Evolutionary conservation across 164 flowering plant species (phyloP).

Genomic region (Magnolia sinica): DNA sequence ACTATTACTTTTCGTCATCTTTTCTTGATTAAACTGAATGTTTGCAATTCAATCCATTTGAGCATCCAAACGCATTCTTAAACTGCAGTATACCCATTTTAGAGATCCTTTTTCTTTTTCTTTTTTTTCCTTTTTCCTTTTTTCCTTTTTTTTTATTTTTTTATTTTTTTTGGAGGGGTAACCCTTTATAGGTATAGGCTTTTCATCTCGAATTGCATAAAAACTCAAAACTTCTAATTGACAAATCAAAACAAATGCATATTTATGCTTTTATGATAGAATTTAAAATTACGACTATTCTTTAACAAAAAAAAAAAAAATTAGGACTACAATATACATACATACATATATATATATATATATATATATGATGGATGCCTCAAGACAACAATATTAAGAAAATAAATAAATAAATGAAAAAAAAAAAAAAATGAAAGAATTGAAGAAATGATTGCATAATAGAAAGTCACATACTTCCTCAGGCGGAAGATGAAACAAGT

Average conservation of each 20-base stretch:
- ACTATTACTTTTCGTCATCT: neutral
- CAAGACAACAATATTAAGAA: neutral
- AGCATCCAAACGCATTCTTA: neutral
- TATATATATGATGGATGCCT: too few species aligned
- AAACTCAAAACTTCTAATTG: neutral
- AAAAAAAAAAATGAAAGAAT: neutral
- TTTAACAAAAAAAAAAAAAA: neutral
- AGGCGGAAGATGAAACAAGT: conserved; percentile 78
- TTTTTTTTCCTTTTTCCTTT: too few species aligned
- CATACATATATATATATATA: too few species aligned
- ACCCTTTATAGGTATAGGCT: too few species aligned
- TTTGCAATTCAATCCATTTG: neutral
- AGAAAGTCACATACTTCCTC: conserved; percentile 58
- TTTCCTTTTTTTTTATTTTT: too few species aligned
- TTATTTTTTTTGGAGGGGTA: too few species aligned
- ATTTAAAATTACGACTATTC: neutral
- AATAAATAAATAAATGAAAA: neutral
- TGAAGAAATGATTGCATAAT: neutral
- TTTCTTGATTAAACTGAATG: neutral
- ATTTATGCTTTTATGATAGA: neutral
- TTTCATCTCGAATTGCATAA: neutral
- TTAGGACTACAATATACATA: neutral
- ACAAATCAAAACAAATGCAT: neutral
- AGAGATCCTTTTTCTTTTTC: too few species aligned
- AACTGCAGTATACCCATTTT: too few species aligned